These are phyloP conservation scores for Vickermania spadyakhi DNA, from an alignment of 208 protist genomes.

Conservation along the genomic window DNA sequence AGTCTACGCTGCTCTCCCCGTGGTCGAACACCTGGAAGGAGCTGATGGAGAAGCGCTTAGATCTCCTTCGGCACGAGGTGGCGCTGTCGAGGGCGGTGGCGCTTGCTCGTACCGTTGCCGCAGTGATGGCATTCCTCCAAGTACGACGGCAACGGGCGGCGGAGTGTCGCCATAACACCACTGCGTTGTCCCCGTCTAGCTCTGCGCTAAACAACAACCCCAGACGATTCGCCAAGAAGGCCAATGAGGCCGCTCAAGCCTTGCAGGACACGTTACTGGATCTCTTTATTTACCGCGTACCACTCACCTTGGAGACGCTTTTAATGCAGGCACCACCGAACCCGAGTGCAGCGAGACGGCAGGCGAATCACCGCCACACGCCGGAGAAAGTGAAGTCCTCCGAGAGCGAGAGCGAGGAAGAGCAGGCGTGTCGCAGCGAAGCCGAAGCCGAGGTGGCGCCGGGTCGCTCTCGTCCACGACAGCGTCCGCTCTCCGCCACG, in stretches of 20 bases:
- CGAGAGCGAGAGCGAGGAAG: not conserved
- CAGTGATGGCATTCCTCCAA: constrained; percentile 37
- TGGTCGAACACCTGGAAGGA: constrained; percentile 65
- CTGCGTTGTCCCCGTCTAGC: constrained; percentile 1
- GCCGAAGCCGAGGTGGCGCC: not conserved
- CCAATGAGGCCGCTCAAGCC: not conserved
- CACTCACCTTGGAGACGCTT: constrained; percentile 56
- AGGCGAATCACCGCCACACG: not conserved
- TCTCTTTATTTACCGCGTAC: constrained; percentile 37
- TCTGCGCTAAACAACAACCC: not conserved
- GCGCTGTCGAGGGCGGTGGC: constrained; percentile 34
- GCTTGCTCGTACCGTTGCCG: constrained; percentile 32
- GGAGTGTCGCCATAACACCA: no score
- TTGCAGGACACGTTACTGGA: not conserved
- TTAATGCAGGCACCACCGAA: constrained; percentile 2
- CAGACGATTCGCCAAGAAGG: not conserved
- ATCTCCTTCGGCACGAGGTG: constrained; percentile 38
- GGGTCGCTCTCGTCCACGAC: not conserved
- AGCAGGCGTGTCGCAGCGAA: constrained; percentile 1
- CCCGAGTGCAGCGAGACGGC: not conserved
- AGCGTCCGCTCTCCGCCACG: not conserved
- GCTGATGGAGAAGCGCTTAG: constrained; percentile 54
- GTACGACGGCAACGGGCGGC: constrained; percentile 12
- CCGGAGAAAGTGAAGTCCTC: not conserved
- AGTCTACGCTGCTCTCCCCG: constrained; percentile 25